Evolutionary conservation across 2,329 filamentous ascomycete genomes (phyloP), one percentile per base, ranked within the genome.

Genomic region (Colletotrichum viniferum): DNA sequence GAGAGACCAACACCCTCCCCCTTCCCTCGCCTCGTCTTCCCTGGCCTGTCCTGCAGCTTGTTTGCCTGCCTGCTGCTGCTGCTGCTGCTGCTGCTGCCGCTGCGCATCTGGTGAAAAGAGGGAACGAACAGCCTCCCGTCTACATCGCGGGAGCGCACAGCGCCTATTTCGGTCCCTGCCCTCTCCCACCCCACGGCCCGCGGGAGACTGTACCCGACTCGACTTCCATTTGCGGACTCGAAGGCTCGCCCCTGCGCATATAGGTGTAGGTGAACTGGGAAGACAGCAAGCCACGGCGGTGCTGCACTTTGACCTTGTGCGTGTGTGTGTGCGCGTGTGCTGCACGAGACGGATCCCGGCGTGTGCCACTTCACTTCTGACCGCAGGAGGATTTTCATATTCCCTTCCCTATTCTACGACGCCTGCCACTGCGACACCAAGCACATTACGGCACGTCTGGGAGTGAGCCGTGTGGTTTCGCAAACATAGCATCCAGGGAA

Each of bases 241-340:
- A 63, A 32, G 28, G 43, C 43, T 43, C 56, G 52, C 63, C 36
- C 61, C 76, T 74, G 76, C 80, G 76, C 77, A 79, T 77, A 77
- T 78, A 73, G 75, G 75, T 73, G 78, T 78, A 71, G 75, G 75
- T 73, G 43, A 52, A 78, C 77, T 78, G 78, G 62, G 28, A 64
- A 63, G 58, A 48, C 28, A 74, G 30, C 32, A 65, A 69, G 73
- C 60, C 60, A 56, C 64, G 68, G 38, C 26, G 55, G 68, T 63
- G 63, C 16, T 64, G 73, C 48, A 36, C 48, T 64, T 58, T 64
- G 30, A 52, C n/a, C 43, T 52, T 52, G 43, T 52, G 43, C 21
- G 43, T n/a, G 36, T 18, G 34, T 12, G 38, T n/a, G 38, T 12
- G 18, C 18, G 62, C 63, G 43, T 72, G 74, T 72, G 72, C 55